These are phyloP conservation scores for Clitocybe nebularis DNA, from an alignment of 1,284 basidiomycete genomes.

Conservation along the genomic window DNA sequence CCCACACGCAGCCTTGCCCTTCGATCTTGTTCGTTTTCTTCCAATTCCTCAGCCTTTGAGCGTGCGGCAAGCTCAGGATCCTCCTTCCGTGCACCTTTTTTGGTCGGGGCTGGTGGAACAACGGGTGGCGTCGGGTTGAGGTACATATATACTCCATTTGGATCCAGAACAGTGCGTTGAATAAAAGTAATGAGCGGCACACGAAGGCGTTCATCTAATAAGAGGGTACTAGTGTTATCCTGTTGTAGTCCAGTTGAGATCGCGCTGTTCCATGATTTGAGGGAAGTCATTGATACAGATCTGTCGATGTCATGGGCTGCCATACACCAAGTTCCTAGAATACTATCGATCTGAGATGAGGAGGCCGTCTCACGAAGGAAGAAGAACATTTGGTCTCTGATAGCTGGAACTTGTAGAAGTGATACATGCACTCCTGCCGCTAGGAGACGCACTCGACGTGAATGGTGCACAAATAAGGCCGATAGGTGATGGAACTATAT, in stretches of 20 bases:
- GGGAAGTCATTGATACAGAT: constrained; percentile 48
- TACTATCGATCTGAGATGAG: constrained; percentile 56
- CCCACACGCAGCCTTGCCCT: constrained; percentile 69
- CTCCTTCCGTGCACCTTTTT: constrained; percentile 31
- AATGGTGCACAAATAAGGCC: constrained; percentile 77
- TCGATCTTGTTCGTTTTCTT: constrained; percentile 66
- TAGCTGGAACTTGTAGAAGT: constrained; percentile 54
- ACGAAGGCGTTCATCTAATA: constrained; percentile 32
- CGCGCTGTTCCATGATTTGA: constrained; percentile 50
- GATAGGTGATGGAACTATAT: constrained; percentile 82
- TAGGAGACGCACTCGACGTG: constrained; percentile 70
- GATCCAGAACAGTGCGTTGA: constrained; percentile 61
- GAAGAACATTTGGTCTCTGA: constrained; percentile 56
- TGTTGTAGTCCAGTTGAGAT: constrained; percentile 24
- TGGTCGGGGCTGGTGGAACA: constrained; percentile 27
- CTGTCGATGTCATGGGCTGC: constrained; percentile 73
- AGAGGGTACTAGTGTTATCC: constrained; percentile 23
- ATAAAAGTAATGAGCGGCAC: constrained; percentile 44
- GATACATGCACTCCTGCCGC: constrained; percentile 69
- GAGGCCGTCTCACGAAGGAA: constrained; percentile 55
- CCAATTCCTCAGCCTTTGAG: constrained; percentile 48
- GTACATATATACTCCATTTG: constrained; percentile 57
- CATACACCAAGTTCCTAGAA: constrained; percentile 82
- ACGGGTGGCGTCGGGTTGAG: constrained; percentile 64
- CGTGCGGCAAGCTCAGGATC: constrained; percentile 26